phyloP scores from a whole-genome alignment of 176 grass and related monocot species.

The Triticum aestivum region DNA sequence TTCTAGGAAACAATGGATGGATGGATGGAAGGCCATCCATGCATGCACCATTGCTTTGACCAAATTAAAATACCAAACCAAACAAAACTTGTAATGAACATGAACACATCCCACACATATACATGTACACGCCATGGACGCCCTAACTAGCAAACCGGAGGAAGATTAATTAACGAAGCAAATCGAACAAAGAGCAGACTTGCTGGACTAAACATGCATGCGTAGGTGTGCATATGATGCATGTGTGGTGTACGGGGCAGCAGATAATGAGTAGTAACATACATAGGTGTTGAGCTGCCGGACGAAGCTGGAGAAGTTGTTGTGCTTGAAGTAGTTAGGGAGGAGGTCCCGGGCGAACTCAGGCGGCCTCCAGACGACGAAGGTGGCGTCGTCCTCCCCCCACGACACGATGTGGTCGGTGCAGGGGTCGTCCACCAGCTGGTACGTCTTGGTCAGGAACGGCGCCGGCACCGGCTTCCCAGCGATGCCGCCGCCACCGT shows the following conservation, averaged over 20 bases:
- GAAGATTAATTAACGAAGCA: neutral
- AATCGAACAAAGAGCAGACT: neutral
- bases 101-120: neutral
- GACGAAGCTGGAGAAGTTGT: slow-evolving; percentile 99
- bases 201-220: neutral
- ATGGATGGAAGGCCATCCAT: neutral
- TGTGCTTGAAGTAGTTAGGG: slow-evolving; percentile 99
- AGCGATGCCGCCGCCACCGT: neutral
- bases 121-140: neutral
- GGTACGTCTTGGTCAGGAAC: slow-evolving; percentile 96
- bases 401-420: slow-evolving; percentile 98
- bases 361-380: slow-evolving; percentile 92
- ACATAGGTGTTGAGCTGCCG: slow-evolving; percentile 99
- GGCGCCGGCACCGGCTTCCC: slow-evolving; percentile 75
- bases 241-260: too few species aligned
- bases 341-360: slow-evolving; percentile 92
- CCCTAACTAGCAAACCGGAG: neutral
- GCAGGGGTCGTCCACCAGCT: slow-evolving; percentile 96
- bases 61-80: neutral
- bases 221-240: neutral
- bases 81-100: neutral
- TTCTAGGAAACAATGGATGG: slow-evolving; percentile 30
- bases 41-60: neutral
- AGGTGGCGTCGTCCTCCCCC: slow-evolving; percentile 82
- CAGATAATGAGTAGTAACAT: neutral